Evolutionary conservation across 2,329 filamentous ascomycete species (phyloP).

Genomic region (Domatiomyces globalis): DNA sequence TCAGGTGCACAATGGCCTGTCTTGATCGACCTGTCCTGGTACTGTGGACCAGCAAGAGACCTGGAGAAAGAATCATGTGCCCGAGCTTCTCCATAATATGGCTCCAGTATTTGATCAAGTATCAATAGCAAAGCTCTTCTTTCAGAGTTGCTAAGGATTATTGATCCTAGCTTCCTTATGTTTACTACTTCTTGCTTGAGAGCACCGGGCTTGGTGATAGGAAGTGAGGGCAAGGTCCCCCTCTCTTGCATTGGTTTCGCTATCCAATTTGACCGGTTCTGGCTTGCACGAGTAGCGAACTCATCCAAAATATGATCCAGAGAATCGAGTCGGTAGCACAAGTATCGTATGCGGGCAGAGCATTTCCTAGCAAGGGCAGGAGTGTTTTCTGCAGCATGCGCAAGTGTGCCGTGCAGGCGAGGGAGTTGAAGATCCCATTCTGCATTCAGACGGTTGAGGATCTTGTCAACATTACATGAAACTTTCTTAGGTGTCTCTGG

Average conservation of each 20-base stretch:
- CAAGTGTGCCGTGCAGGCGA: slow-evolving; percentile 9
- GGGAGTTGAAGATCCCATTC: slow-evolving; percentile 25
- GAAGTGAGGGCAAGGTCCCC: slow-evolving; percentile 17
- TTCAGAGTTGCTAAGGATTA: slow-evolving; percentile 9
- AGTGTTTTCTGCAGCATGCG: slow-evolving; percentile 7
- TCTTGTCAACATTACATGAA: slow-evolving; percentile 9
- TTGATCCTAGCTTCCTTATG: slow-evolving; percentile 1
- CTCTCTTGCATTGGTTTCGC: slow-evolving; percentile 20
- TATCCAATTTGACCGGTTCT: slow-evolving; percentile 14
- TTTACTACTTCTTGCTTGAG: too few species aligned
- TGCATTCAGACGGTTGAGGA: slow-evolving; percentile 24
- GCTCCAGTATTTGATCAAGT: slow-evolving; percentile 20
- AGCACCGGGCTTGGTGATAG: slow-evolving; percentile 10
- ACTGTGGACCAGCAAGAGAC: not conserved
- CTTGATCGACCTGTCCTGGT: not conserved
- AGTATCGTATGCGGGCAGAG: slow-evolving; percentile 19
- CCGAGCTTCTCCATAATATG: slow-evolving; percentile 18
- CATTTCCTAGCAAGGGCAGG: slow-evolving; percentile 16
- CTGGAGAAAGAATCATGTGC: slow-evolving; percentile 19
- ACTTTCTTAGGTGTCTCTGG: slow-evolving; percentile 8
- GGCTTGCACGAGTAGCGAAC: slow-evolving; percentile 23
- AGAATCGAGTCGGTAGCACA: slow-evolving; percentile 21
- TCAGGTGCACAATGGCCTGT: not conserved
- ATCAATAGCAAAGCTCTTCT: slow-evolving; percentile 19
- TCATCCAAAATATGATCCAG: slow-evolving; percentile 18